Base-by-base conservation (phyloP, 2,329 filamentous ascomycete genomes). In the Trichoderma harzianum region DNA sequence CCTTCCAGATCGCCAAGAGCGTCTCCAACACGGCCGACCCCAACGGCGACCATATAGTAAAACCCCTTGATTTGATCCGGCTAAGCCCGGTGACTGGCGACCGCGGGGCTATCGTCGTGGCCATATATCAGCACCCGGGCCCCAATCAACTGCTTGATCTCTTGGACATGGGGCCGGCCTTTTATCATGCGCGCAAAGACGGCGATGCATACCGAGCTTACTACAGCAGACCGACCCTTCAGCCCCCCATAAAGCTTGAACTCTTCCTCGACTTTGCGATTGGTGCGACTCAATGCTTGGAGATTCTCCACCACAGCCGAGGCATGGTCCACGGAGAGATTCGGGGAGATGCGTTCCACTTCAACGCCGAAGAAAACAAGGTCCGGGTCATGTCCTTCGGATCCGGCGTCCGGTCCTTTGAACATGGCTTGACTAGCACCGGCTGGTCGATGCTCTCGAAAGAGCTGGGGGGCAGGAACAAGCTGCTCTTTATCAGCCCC, bases 321-420 rank as follows among this genome's bases (percentile, higher is more conserved):
- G 91, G 93, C 73, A 90, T 94, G 71, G 91, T 97, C 1, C 95
- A 98, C 77, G 95, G 95, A 58, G 95, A 98, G 81, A 91, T 98
- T 65, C 89, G 95, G 32, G 93, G 91, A 6, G 95, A 98, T 81
- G 92, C 94, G 0, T 98, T 98, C 78, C 94, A 98, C 79, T 97
- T 93, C 84, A 92, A 93, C 76, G 79, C 84, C 16, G 89, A 94
- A 60, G 89, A 88, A 1, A 89, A 90, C 70, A 84, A 86, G 70
- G 94, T 98, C 74, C 93, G 92, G 78, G 86, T 97, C 74, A 88
- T 93, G 74, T 94, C 93, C 70, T 94, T 97, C 78, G 95, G 95
- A 14, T 95, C 93, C 14, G 95, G 95, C 3, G 86, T 94, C 58
- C 88, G 94, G 68, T 93, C 94, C 0, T 98, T 98, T 75, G 95